Evolutionary conservation across 1,284 basidiomycete genomes (phyloP).

Genomic region (Cryptococcus amylolentus): DNA sequence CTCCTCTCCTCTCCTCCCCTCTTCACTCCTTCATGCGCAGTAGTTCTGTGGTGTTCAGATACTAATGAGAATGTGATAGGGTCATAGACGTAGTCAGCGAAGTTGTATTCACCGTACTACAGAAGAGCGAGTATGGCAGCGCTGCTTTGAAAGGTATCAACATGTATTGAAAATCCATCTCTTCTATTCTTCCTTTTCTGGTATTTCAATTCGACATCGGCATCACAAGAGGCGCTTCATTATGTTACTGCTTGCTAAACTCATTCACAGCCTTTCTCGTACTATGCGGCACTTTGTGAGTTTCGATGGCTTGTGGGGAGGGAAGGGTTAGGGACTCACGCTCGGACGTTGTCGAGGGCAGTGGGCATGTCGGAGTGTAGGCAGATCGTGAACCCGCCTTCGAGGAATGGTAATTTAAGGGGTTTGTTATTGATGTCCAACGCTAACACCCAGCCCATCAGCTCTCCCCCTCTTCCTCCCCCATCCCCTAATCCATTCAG

Average conservation of each 20-base stretch:
- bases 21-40: neutral
- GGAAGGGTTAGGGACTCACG: neutral
- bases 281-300: no score
- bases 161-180: no score
- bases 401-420: neutral
- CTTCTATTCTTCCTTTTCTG: no score
- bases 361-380: slow-evolving; percentile 1
- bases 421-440: neutral
- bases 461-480: neutral
- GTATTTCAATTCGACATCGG: no score
- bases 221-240: no score
- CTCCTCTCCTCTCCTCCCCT: neutral
- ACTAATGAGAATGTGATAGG: neutral
- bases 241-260: no score
- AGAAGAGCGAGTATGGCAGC: neutral
- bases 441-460: neutral
- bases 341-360: neutral
- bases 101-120: neutral
- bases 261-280: no score
- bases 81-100: neutral
- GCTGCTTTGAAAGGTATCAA: neutral
- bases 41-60: neutral
- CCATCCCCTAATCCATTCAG: no score
- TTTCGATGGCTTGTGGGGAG: no score
- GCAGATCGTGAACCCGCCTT: neutral